Base-by-base conservation (phyloP, 768 basidiomycete genomes). In the Pleurotus djamor region DNA sequence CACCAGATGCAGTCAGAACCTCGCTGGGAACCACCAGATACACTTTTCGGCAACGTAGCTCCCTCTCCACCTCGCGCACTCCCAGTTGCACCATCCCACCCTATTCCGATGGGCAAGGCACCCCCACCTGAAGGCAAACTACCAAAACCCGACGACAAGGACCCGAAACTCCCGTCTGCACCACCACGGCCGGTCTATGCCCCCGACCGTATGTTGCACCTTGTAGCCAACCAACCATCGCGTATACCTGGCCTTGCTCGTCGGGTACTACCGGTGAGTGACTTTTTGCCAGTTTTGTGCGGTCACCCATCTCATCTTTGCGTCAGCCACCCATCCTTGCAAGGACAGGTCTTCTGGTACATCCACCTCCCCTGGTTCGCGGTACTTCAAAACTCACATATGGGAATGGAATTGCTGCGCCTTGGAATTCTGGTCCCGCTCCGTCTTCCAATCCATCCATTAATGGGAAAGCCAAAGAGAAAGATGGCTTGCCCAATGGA, bases 11-110 rank as follows among this genome's bases (percentile, higher is more conserved):
- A 90, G 68, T 69, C 72, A 17, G 73, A 74, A 21, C 74, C 87
- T 8, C 82, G 89, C 4, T 91, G 89, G 89, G 86, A 89, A 28
- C 71, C 84, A 8, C 77, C 88, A 3, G 83, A 88, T 61, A 86
- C 88, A 3, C 69, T 92, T 47, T 91, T 83, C 65, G 83, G 79
- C 0, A 79, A 74, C 41, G 77, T 84, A 2, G 76, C 75, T 1
- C 86, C 88, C 9, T 86, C 84, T 64, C 70, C 81, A 3, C 89
- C 89, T 1, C 81, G 89, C 32, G 78, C 86, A 3, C 72, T 83
- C 9, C 72, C 82, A n/a, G 83, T 88, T 45, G 83, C 82, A 3
- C 88, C 91, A 2, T 83, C 87, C 3, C 87, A 83, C 66, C 83
- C 91, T 1, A 69, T 89, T 5, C 79, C 83, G 0, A 66, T 82